These are phyloP conservation scores for Protostelium mycophagum DNA, from an alignment of 78 protist species.

Conservation along the genomic window DNA sequence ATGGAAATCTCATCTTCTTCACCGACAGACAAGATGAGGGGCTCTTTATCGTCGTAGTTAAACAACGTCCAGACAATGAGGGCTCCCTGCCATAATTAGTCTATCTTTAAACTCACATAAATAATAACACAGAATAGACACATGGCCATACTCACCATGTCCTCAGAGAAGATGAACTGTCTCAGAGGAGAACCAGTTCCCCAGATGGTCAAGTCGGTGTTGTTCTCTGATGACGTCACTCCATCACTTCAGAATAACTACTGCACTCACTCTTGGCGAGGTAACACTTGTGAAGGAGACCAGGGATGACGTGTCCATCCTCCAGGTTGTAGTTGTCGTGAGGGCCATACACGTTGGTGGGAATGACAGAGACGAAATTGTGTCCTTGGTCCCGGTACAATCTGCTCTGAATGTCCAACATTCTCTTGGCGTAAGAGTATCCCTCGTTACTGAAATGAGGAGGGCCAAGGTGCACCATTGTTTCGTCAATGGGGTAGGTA, in stretches of 20 bases:
- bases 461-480: slow-evolving; percentile 90
- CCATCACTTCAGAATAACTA: no score
- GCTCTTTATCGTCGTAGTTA: slow-evolving; percentile 68
- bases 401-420: slow-evolving; percentile 76
- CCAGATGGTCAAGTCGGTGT: slow-evolving; percentile 55
- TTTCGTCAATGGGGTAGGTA: slow-evolving; percentile 91
- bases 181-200: slow-evolving; percentile 90
- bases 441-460: slow-evolving; percentile 90
- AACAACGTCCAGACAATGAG: slow-evolving; percentile 74
- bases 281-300: slow-evolving; percentile 82
- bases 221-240: slow-evolving; percentile 14
- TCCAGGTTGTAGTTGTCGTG: slow-evolving; percentile 81
- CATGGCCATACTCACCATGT: slow-evolving; percentile 72
- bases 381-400: neutral
- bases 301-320: slow-evolving; percentile 90
- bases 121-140: no score
- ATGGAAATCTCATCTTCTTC: slow-evolving; percentile 86
- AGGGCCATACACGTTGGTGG: slow-evolving; percentile 89
- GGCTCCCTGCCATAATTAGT: neutral
- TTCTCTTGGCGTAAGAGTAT: slow-evolving; percentile 91
- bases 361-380: slow-evolving; percentile 62
- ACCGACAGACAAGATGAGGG: slow-evolving; percentile 84
- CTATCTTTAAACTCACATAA: neutral
- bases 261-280: slow-evolving; percentile 43
- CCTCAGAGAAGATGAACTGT: slow-evolving; percentile 84